Evolutionary conservation across 2,329 filamentous ascomycete genomes (phyloP).

Genomic region (Talaromyces sp.): DNA sequence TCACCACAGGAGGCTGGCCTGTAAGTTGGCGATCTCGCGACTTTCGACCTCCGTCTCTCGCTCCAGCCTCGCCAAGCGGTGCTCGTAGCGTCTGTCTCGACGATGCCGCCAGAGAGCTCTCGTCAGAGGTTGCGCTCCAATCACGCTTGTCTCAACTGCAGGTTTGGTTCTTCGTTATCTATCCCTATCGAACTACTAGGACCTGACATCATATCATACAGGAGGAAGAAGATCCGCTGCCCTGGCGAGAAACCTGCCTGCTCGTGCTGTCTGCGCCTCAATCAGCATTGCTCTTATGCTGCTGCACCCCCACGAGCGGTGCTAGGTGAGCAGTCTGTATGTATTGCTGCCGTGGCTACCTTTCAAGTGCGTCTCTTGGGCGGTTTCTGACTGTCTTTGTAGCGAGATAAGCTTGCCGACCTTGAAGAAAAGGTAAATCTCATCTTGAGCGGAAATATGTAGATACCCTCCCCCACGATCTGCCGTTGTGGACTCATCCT

Average conservation of each 20-base stretch:
- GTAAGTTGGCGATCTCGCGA: background rate
- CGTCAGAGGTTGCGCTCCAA: constrained; percentile 29
- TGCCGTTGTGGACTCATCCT: constrained; percentile 4
- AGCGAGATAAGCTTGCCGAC: constrained; percentile 48
- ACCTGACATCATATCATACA: constrained; percentile 15
- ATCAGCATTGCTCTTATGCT: constrained; percentile 43
- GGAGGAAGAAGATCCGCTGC: constrained; percentile 48
- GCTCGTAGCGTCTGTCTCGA: constrained; percentile 1
- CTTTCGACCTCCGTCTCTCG: background rate
- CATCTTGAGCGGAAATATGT: constrained; percentile 41
- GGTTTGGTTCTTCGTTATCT: constrained; percentile 27
- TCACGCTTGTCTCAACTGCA: constrained; percentile 41
- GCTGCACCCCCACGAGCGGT: constrained; percentile 27
- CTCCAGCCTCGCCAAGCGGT: background rate
- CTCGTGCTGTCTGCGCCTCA: constrained; percentile 46
- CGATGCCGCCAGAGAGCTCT: constrained; percentile 2
- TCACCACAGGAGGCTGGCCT: background rate
- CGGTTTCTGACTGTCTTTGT: background rate
- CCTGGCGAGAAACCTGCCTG: constrained; percentile 48
- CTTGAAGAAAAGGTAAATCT: constrained; percentile 50
- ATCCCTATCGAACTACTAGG: background rate
- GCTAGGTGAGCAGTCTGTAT: constrained; percentile 42
- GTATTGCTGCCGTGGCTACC: background rate
- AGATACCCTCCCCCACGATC: constrained; percentile 12
- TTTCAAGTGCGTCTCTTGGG: background rate